Evolutionary conservation across 202 grass and related monocot species (phyloP).

Genomic region (Bolboschoenoplectus hybrid): DNA sequence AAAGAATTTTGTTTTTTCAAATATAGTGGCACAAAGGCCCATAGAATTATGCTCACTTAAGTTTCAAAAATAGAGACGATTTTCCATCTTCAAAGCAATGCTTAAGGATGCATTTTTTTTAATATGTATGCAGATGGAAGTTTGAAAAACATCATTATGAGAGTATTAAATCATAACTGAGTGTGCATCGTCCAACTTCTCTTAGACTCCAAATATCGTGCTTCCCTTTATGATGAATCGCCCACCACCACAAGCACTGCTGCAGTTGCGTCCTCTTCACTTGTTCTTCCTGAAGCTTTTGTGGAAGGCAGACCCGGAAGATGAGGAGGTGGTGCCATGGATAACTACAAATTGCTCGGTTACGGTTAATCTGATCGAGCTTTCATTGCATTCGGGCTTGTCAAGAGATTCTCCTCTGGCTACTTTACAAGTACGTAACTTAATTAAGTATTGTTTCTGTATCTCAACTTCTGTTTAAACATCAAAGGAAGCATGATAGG

Average conservation of each 20-base stretch:
- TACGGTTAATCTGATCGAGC: slow-evolving; percentile 79
- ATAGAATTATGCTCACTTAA: too few relatives aligned
- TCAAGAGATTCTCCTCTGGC: slow-evolving; percentile 90
- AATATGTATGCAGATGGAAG: slow-evolving; percentile 53
- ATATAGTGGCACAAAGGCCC: too few relatives aligned
- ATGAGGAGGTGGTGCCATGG: slow-evolving; percentile 55
- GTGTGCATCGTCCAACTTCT: slow-evolving; percentile 88
- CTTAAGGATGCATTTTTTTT: not conserved
- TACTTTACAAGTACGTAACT: slow-evolving; percentile 62
- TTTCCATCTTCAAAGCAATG: too few relatives aligned
- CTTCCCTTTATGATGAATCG: slow-evolving; percentile 61
- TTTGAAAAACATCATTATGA: slow-evolving; percentile 81
- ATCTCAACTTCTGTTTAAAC: not conserved
- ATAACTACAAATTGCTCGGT: slow-evolving; percentile 75
- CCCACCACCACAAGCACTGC: slow-evolving; percentile 51
- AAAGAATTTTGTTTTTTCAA: too few relatives aligned
- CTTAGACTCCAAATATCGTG: slow-evolving; percentile 66
- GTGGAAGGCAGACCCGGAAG: slow-evolving; percentile 37
- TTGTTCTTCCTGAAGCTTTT: slow-evolving; percentile 59
- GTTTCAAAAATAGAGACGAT: too few relatives aligned
- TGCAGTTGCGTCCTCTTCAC: slow-evolving; percentile 47
- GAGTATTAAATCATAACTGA: slow-evolving; percentile 95
- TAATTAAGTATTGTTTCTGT: slow-evolving; percentile 22
- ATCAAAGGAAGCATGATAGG: not conserved
- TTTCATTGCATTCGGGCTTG: slow-evolving; percentile 84